Evolutionary conservation across 768 basidiomycete species (phyloP).

Genomic region (Leccinum aurantiacum): DNA sequence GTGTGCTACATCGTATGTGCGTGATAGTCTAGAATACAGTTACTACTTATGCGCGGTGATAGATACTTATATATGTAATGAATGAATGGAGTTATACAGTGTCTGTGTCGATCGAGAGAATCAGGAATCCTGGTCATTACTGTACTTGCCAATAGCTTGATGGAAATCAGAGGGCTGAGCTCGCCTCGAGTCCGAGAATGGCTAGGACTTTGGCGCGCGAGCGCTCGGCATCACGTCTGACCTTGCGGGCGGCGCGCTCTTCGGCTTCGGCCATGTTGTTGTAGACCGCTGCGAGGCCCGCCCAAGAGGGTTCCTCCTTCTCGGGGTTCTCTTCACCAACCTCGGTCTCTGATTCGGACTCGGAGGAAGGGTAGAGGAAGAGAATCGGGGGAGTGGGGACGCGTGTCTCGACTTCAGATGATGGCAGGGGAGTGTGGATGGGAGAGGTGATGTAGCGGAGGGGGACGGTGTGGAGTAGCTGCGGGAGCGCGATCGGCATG

Average conservation of each 20-base stretch:
- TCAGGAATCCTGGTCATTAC: neutral
- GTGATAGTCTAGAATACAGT: neutral
- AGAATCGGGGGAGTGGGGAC: neutral
- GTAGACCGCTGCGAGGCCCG: conserved; percentile 1
- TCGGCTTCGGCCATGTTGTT: conserved; percentile 1
- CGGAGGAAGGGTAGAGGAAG: neutral
- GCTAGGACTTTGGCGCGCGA: conserved; percentile 12
- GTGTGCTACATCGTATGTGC: neutral
- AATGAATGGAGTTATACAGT: neutral
- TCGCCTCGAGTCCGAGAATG: conserved; percentile 5
- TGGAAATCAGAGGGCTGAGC: neutral
- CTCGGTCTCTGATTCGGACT: neutral
- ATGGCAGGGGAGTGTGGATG: neutral
- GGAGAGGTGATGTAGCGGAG: neutral
- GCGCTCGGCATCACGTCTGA: conserved; percentile 9
- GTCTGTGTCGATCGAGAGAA: neutral
- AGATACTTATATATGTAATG: neutral
- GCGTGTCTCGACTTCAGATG: neutral
- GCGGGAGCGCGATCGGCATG: conserved; percentile 5
- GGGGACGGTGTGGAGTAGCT: conserved; percentile 3
- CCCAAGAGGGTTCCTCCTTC: neutral
- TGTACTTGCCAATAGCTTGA: neutral
- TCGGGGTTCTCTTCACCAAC: neutral
- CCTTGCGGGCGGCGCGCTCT: conserved; percentile 10
- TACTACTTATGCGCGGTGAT: neutral